Conservation (phyloP, 2,329 filamentous ascomycete genomes). For the Claviceps monticola region DNA sequence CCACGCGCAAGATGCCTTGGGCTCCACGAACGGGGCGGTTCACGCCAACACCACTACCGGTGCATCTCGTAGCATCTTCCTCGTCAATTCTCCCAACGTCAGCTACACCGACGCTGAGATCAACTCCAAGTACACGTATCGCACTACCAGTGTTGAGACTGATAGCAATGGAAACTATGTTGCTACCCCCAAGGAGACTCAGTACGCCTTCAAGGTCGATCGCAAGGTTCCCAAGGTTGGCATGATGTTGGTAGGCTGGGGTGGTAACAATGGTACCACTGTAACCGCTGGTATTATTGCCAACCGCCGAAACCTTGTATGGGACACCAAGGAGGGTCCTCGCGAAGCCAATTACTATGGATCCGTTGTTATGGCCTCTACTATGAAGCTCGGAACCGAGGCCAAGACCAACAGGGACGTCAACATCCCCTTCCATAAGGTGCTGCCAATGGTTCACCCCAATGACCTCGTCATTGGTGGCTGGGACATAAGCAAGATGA, state of each 20-base stretch:
- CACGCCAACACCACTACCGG: slow-evolving; percentile 30
- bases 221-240: slow-evolving; percentile 86
- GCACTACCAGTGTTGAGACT: slow-evolving; percentile 71
- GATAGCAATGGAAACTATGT: slow-evolving; percentile 62
- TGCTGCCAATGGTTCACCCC: slow-evolving; percentile 93
- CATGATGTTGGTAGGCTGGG: slow-evolving; percentile 95
- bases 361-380: slow-evolving; percentile 92
- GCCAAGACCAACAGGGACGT: slow-evolving; percentile 73
- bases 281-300: slow-evolving; percentile 95
- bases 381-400: slow-evolving; percentile 89
- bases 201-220: slow-evolving; percentile 96
- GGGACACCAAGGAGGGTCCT: slow-evolving; percentile 86
- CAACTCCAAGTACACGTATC: slow-evolving; percentile 89
- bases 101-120: slow-evolving; percentile 79
- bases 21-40: slow-evolving; percentile 49
- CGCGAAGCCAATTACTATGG: slow-evolving; percentile 93
- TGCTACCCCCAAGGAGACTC: slow-evolving; percentile 73
- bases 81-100: slow-evolving; percentile 85
- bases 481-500: slow-evolving; percentile 92
- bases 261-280: slow-evolving; percentile 96
- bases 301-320: slow-evolving; percentile 72
- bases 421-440: slow-evolving; percentile 89
- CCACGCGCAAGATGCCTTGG: slow-evolving; percentile 56
- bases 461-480: slow-evolving; percentile 91
- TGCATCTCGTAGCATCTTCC: slow-evolving; percentile 54